Conservation (phyloP, 176 grass and related monocot species). For the Otatea glauca region DNA sequence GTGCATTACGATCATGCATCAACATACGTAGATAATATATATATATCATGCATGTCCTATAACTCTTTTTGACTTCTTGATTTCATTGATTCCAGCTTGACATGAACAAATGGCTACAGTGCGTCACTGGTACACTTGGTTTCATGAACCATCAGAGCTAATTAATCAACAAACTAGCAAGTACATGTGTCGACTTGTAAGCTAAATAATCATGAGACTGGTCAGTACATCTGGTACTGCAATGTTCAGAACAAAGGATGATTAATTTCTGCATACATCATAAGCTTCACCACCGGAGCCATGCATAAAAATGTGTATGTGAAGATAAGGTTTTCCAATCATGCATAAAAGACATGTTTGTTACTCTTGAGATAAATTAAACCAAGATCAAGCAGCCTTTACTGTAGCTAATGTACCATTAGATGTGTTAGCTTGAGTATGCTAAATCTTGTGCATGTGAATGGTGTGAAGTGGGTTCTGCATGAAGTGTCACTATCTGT, state of each 20-base stretch:
- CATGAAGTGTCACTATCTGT: constrained; percentile 58
- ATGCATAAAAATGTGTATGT: neutral
- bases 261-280: neutral
- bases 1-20: neutral
- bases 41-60: neutral
- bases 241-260: neutral
- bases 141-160: neutral
- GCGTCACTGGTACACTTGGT: neutral
- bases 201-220: neutral
- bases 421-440: neutral
- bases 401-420: neutral
- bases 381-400: neutral
- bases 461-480: constrained; percentile 48
- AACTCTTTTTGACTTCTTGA: neutral
- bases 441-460: constrained; percentile 48
- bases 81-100: constrained; percentile 3
- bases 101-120: neutral
- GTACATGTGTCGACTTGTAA: neutral
- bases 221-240: neutral
- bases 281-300: neutral
- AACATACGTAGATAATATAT: neutral
- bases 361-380: neutral
- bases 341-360: neutral
- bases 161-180: neutral
- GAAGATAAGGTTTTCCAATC: neutral